A percentile compares a stretch with the other conserved stretches of the same genome.
phyloP scores from a whole-genome alignment of 1,139 yeast species.

The Blastobotrys serpentis region DNA sequence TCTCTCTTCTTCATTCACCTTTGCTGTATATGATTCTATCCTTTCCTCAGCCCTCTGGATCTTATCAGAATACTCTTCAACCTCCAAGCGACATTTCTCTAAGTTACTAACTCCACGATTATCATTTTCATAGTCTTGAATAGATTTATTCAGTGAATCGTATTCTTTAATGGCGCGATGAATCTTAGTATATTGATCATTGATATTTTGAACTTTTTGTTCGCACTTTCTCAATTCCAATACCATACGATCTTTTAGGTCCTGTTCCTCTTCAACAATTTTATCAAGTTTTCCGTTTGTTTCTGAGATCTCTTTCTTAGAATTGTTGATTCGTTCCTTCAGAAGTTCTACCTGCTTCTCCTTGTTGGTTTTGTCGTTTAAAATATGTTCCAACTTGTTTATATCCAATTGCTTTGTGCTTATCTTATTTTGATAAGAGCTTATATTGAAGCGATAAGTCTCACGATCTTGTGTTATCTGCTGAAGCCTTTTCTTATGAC shows the following conservation, averaged over 20 bases:
- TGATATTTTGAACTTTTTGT: conserved; percentile 11
- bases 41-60: conserved; percentile 6
- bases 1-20: conserved; percentile 37
- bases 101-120: conserved; percentile 13
- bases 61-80: conserved; percentile 1
- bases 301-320: conserved; percentile 6
- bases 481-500: conserved; percentile 46
- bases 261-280: conserved; percentile 5
- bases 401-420: conserved; percentile 59
- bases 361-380: conserved; percentile 30
- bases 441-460: conserved; percentile 45
- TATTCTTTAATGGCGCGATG: conserved; percentile 10
- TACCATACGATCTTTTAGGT: conserved; percentile 6
- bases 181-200: conserved; percentile 9
- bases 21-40: background rate
- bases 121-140: conserved; percentile 11
- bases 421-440: conserved; percentile 48
- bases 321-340: conserved; percentile 21
- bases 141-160: conserved; percentile 6
- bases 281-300: conserved; percentile 11
- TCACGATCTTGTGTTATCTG: conserved; percentile 53
- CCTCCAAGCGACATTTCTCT: conserved; percentile 13
- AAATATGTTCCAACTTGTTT: conserved; percentile 40
- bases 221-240: conserved; percentile 12
- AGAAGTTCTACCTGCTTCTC: conserved; percentile 33